Evolutionary conservation across 116 monocot species (phyloP).

Genomic region (Papilionanthe hybrid): DNA sequence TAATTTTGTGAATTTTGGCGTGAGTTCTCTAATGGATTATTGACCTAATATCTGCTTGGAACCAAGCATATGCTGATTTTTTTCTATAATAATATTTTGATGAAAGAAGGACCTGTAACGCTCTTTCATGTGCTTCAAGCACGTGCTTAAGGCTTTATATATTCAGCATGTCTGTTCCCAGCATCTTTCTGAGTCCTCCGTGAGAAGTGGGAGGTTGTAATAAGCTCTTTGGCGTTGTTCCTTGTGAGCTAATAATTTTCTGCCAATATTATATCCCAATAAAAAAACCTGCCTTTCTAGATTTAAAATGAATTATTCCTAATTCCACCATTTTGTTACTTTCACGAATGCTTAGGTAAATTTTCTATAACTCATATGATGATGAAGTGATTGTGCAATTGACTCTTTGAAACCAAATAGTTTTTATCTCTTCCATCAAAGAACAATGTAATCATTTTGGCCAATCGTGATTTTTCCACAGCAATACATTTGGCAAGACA

Average conservation of each 20-base stretch:
- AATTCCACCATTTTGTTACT: background rate
- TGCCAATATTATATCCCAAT: too few relatives aligned
- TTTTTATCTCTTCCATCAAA: background rate
- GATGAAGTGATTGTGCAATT: too few relatives aligned
- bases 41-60: too few relatives aligned
- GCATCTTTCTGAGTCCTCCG: background rate
- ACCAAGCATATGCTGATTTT: too few relatives aligned
- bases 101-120: background rate
- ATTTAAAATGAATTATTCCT: background rate
- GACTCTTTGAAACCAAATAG: too few relatives aligned
- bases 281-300: background rate
- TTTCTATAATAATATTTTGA: background rate
- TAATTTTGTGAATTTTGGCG: too few relatives aligned
- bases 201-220: background rate
- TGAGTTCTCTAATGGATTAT: too few relatives aligned
- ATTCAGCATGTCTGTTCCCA: background rate
- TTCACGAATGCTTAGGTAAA: background rate
- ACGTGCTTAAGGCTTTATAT: background rate
- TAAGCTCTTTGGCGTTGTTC: background rate
- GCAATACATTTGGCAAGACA: slow-evolving; percentile 87
- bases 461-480: slow-evolving; percentile 4
- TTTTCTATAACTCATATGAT: background rate
- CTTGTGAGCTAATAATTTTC: background rate
- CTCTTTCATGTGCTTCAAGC: background rate
- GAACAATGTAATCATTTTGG: background rate